phyloP scores from a whole-genome alignment of 495 filamentous ascomycete species.

The Evernia prunastri region DNA sequence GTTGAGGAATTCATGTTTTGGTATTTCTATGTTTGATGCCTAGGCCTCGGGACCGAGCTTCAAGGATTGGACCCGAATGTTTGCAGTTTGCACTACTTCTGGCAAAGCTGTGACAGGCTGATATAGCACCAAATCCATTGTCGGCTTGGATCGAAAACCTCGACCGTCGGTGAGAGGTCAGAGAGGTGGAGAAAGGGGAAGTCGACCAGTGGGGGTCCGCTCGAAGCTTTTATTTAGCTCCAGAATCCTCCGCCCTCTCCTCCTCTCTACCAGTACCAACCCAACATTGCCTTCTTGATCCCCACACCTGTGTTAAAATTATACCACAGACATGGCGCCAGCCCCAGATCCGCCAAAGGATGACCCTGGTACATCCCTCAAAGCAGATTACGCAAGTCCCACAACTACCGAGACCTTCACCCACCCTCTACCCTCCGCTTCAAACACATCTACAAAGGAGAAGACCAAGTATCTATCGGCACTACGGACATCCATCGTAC shows the following conservation, averaged over 20 bases:
- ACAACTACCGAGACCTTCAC: conserved; percentile 41
- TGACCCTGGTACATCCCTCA: conserved; percentile 30
- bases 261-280: background rate
- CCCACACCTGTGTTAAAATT: background rate
- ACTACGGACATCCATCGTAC: conserved; percentile 54
- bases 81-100: background rate
- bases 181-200: background rate
- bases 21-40: background rate
- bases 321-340: background rate
- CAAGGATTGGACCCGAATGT: background rate
- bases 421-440: conserved; percentile 35
- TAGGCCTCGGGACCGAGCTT: conserved; percentile 2
- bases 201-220: background rate
- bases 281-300: background rate
- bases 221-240: conserved; percentile 1
- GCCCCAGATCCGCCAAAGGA: background rate
- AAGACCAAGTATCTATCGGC: conserved; percentile 62
- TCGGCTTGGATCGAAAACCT: background rate
- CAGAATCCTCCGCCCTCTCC: background rate
- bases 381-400: conserved; percentile 55
- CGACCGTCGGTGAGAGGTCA: background rate
- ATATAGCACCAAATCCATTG: background rate
- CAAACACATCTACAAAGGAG: conserved; percentile 33
- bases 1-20: conserved; percentile 25
- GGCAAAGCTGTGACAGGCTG: background rate